A percentile compares a stretch with the other conserved stretches of the same genome.
phyloP scores from a whole-genome alignment of 73 alveolate species.

The Paramecium biaurelia region DNA sequence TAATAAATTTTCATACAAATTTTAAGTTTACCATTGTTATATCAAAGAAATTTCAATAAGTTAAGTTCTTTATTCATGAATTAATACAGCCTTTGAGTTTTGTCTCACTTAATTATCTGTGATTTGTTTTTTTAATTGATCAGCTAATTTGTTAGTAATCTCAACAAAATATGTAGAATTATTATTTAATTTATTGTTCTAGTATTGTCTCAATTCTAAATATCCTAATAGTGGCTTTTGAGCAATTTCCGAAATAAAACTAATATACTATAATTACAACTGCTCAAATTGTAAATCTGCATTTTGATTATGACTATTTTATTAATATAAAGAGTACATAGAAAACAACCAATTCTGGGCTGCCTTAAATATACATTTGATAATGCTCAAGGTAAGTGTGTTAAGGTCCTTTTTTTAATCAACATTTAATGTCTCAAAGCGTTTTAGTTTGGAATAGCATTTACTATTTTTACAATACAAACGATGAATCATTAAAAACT shows the following conservation, averaged over 20 bases:
- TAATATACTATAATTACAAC: constrained; percentile 51
- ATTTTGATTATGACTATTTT: not conserved
- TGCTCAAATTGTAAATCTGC: constrained; percentile 7
- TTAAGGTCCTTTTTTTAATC: constrained; percentile 3
- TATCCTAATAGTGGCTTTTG: constrained; percentile 19
- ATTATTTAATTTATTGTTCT: not conserved
- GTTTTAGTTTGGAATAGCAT: constrained; percentile 25
- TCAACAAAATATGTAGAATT: constrained; percentile 22
- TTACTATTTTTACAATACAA: constrained; percentile 6
- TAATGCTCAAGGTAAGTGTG: not conserved
- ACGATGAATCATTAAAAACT: constrained; percentile 30
- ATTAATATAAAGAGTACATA: constrained; percentile 12
- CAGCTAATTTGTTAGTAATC: constrained; percentile 24
- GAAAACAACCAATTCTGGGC: constrained; percentile 50
- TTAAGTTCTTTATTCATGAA: not conserved
- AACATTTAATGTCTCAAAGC: not conserved
- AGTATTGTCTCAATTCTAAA: not conserved
- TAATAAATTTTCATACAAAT: constrained; percentile 44
- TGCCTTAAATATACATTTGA: constrained; percentile 45
- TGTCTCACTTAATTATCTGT: not conserved
- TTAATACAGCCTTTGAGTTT: not conserved
- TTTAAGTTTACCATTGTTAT: constrained; percentile 31
- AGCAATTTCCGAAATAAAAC: constrained; percentile 42
- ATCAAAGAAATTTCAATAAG: constrained; percentile 6
- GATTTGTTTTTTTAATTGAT: constrained; percentile 6